These are phyloP conservation scores for Poa pratensis DNA, from an alignment of 176 grass and related monocot species.

Conservation along the genomic window DNA sequence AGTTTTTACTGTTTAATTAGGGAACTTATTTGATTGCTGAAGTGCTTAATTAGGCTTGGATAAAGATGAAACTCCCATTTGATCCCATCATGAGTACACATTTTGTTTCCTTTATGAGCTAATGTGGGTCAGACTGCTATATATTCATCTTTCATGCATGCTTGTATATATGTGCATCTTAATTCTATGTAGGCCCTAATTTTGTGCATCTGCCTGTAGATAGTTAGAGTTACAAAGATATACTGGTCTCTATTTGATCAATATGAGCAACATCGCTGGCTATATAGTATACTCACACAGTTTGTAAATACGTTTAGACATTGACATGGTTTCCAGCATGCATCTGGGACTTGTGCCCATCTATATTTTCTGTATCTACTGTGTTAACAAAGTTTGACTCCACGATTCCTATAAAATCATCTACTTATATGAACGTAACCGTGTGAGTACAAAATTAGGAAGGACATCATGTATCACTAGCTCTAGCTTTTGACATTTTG, in stretches of 20 bases:
- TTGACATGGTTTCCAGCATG: not conserved
- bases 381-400: not conserved
- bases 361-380: not conserved
- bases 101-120: not conserved
- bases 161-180: not conserved
- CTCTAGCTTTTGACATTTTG: not conserved
- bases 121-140: not conserved
- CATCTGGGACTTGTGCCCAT: not conserved
- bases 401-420: not conserved
- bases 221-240: not conserved
- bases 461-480: not conserved
- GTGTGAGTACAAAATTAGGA: not conserved
- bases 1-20: constrained; percentile 33
- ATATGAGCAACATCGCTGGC: not conserved
- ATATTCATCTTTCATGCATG: not conserved
- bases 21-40: constrained; percentile 32
- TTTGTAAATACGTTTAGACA: not conserved
- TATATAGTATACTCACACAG: not conserved
- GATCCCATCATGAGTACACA: not conserved
- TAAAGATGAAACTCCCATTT: not conserved
- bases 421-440: not conserved
- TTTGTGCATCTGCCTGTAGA: not conserved
- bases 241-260: not conserved
- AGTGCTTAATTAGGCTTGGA: constrained; percentile 12
- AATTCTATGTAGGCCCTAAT: not conserved